Base-by-base conservation (phyloP, 305 asterid genomes). In the Fraxinus dipetala region DNA sequence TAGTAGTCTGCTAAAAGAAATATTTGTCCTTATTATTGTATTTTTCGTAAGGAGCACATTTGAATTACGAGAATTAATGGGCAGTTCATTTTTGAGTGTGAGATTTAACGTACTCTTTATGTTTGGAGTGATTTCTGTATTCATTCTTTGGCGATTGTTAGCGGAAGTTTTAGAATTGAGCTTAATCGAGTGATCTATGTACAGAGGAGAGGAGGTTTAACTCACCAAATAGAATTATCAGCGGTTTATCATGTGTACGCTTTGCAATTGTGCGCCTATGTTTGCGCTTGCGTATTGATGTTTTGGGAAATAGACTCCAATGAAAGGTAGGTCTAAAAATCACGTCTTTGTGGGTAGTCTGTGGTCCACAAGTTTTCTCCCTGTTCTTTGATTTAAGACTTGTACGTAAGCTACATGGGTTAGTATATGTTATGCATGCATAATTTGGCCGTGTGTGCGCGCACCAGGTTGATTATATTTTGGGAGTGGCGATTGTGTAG, bases 1-100 rank as follows among this genome's bases (percentile, higher is more conserved):
- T 77, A 84, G 89, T 86, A 83, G 88, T 86, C 77, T 28, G 11
- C 9, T 72, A 10, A 7, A 11, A 40, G 34, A 61, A 51, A 40
- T 69, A 35, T 75, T 40, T 79, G 59, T 84, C 36, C 38, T 87
- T n/a, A 67, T 73, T 77, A 72, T 30, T 81, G n/a, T 28, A 30
- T 13, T 28, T 69, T 45, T 1, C 35, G 67, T 13, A 4, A 5
- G 80, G 18, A 45, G 32, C 32, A 7, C 8, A 30, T 11, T 67
- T 67, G 69, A 40, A 59, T 22, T 63, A 20, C 32, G 36, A 51
- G 43, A 38, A 38, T 56, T 80, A 24, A 14, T 72, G 43, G 20
- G 72, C 14, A 22, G 54, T 36, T 51, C 79, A 28, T 34, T 48
- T 40, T 40, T 80, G 28, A 43, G 63, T 24, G 10, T 56, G 48